A percentile compares a stretch with the other conserved stretches of the same genome.
These are phyloP conservation scores for Pichia thaimueangensis DNA, from an alignment of 805 yeast species.

Conservation along the genomic window DNA sequence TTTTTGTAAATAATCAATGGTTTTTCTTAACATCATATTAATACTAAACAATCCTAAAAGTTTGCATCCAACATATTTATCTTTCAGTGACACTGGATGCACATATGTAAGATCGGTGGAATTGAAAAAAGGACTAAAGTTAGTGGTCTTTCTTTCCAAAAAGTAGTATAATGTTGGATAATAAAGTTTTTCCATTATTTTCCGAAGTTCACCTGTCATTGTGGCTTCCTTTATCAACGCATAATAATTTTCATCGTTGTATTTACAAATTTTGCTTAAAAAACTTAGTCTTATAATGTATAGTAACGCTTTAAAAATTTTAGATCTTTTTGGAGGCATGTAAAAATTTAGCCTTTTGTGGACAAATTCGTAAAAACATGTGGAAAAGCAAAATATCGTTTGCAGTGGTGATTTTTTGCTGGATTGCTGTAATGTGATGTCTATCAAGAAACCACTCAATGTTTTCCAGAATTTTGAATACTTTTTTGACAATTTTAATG, in stretches of 20 bases:
- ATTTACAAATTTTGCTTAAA: not conserved
- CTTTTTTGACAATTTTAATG: not conserved
- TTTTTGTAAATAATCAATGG: not conserved
- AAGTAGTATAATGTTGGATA: constrained; percentile 8
- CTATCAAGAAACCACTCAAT: not conserved
- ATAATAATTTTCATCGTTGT: constrained; percentile 4
- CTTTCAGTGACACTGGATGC: constrained; percentile 3
- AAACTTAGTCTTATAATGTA: constrained; percentile 8
- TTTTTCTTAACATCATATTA: constrained; percentile 4
- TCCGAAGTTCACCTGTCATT: constrained; percentile 2
- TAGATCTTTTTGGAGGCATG: constrained; percentile 1
- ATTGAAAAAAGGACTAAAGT: constrained; percentile 9
- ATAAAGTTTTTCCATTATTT: constrained; percentile 7
- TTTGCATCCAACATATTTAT: constrained; percentile 10
- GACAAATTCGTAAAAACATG: not conserved
- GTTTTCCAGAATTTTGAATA: not conserved
- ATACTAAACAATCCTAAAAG: constrained; percentile 6
- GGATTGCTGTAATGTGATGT: constrained; percentile 1
- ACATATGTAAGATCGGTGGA: constrained; percentile 6
- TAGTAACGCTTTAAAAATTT: constrained; percentile 4
- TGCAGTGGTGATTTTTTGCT: constrained; percentile 2
- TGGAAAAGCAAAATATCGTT: constrained; percentile 5
- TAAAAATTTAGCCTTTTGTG: constrained; percentile 1
- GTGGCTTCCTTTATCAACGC: constrained; percentile 3
- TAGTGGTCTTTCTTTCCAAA: not conserved